Evolutionary conservation across 352 stramenopile species (phyloP).

Genomic region (Peronospora belbahrii): DNA sequence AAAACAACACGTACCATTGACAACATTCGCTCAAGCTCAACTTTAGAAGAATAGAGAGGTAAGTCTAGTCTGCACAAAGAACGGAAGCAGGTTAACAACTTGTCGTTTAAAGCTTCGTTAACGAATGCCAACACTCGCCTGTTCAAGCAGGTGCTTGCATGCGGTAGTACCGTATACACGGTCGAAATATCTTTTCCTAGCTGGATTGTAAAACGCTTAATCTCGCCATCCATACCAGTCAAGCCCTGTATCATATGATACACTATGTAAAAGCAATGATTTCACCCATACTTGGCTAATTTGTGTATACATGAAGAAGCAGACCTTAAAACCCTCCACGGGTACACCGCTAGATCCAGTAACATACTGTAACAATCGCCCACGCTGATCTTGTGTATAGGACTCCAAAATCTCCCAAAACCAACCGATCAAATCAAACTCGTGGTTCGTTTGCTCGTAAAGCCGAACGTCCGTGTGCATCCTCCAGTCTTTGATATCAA

Average conservation of each 20-base stretch:
- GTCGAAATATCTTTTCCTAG: constrained; percentile 35
- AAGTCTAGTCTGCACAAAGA: constrained; percentile 58
- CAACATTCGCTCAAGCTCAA: constrained; percentile 90
- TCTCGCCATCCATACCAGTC: constrained; percentile 66
- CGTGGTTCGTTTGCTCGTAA: constrained; percentile 24
- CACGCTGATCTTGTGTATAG: constrained; percentile 49
- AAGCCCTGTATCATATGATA: constrained; percentile 32
- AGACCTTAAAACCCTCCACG: constrained; percentile 69
- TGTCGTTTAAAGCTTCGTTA: not conserved
- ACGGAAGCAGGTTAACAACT: constrained; percentile 1
- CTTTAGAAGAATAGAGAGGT: constrained; percentile 71
- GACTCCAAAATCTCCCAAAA: constrained; percentile 74
- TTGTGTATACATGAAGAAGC: not conserved
- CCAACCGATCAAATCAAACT: constrained; percentile 51
- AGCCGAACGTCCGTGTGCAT: constrained; percentile 58
- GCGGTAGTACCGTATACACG: constrained; percentile 50
- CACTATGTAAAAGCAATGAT: not conserved
- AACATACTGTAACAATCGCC: constrained; percentile 75
- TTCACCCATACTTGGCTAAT: not conserved
- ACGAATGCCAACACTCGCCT: constrained; percentile 24
- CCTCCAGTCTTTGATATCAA: constrained; percentile 87
- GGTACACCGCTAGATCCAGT: constrained; percentile 77
- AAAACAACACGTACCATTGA: constrained; percentile 79
- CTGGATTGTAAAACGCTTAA: constrained; percentile 73
- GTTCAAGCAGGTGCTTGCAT: constrained; percentile 81